Percentiles rank a stretch among this genome's conserved stretches.
phyloP scores from a whole-genome alignment of 495 filamentous ascomycete species.

The Lasiosphaeris hirsuta region DNA sequence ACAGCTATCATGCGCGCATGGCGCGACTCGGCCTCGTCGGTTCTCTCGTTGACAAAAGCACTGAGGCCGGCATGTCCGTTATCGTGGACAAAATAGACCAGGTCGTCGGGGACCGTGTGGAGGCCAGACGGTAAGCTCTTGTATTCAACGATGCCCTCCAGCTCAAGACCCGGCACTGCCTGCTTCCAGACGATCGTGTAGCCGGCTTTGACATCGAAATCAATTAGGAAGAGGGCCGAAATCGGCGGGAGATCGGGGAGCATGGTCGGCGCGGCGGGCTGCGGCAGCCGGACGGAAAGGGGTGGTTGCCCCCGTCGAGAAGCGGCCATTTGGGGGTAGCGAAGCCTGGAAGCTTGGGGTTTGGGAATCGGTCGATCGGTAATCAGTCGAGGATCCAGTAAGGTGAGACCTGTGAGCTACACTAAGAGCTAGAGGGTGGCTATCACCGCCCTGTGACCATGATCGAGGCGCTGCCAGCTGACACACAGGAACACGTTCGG shows the following conservation, averaged over 20 bases:
- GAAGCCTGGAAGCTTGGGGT: not conserved
- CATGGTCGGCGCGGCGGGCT: constrained; percentile 23
- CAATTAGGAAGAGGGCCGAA: constrained; percentile 78
- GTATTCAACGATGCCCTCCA: constrained; percentile 90
- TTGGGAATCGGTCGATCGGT: not conserved
- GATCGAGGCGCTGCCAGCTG: constrained; percentile 5
- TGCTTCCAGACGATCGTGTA: constrained; percentile 86
- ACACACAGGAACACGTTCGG: not conserved
- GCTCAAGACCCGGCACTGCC: constrained; percentile 64
- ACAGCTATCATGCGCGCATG: constrained; percentile 93
- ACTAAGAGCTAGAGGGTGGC: not conserved
- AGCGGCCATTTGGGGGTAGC: constrained; percentile 42
- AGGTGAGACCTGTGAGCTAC: no score
- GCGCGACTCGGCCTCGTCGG: constrained; percentile 67
- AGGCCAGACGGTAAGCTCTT: constrained; percentile 89
- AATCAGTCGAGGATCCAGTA: no score
- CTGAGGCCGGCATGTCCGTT: constrained; percentile 79
- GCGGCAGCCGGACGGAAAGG: constrained; percentile 45
- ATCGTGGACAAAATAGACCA: constrained; percentile 90
- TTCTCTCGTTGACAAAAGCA: constrained; percentile 84
- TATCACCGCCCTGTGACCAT: constrained; percentile 12
- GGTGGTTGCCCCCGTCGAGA: constrained; percentile 49
- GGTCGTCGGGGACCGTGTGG: constrained; percentile 81
- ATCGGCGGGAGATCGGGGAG: constrained; percentile 65
- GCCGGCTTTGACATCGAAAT: constrained; percentile 82